phyloP scores from a whole-genome alignment of 148 eudicot genomes.

The Diospyros lotus region DNA sequence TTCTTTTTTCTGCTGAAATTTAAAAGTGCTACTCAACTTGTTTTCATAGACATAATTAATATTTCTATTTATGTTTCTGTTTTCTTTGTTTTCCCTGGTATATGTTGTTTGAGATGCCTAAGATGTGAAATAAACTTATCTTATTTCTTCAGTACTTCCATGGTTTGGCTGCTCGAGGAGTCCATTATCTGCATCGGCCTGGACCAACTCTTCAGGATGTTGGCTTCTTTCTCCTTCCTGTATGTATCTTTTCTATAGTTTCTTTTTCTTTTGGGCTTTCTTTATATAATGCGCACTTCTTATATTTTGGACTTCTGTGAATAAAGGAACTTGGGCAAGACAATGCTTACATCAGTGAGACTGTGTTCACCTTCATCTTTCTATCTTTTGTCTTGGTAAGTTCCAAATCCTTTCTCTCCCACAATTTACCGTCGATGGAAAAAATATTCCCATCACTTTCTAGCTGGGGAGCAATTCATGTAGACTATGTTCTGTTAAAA shows the following conservation, averaged over 20 bases:
- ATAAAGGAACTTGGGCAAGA: constrained; percentile 87
- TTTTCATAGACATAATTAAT: not conserved
- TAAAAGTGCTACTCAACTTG: not conserved
- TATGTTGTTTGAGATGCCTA: not conserved
- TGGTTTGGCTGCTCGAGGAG: constrained; percentile 95
- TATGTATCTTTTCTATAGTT: constrained; percentile 16
- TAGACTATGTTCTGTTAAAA: not conserved
- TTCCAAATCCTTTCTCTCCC: not conserved
- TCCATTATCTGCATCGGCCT: constrained; percentile 92
- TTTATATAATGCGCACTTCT: not conserved
- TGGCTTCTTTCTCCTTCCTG: constrained; percentile 94
- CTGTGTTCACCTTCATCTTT: constrained; percentile 69
- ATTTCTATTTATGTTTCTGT: not conserved
- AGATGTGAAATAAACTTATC: not conserved
- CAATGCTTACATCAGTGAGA: constrained; percentile 85
- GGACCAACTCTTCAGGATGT: constrained; percentile 90
- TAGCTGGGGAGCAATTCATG: not conserved
- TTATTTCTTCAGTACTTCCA: constrained; percentile 69
- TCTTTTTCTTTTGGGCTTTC: not conserved
- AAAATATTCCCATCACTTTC: not conserved
- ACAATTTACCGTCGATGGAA: not conserved
- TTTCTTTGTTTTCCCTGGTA: not conserved
- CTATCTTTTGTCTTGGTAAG: constrained; percentile 75
- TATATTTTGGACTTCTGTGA: constrained; percentile 1
- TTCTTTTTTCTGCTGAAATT: not conserved